Base-by-base conservation (phyloP, 78 protist genomes). In the slime mould (Dictyostelium discoideum) region DNA sequence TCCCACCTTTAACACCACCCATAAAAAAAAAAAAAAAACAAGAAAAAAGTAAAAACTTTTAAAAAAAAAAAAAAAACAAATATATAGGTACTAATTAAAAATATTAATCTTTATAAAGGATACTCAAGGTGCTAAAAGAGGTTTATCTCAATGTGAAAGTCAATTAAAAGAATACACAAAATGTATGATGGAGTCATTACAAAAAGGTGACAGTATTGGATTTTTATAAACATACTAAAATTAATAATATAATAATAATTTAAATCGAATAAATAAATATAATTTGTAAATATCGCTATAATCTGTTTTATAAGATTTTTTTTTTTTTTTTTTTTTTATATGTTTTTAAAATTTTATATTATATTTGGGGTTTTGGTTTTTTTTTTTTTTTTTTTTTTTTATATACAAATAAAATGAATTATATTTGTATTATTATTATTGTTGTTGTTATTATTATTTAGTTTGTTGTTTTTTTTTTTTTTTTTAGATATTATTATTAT, bases 401-500 rank as follows among this genome's bases (percentile, higher is more conserved):
- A n/a, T 48, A 32, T 40, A 39, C 44, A 60, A 48, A 37, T 77
- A 40, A 77, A 40, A 77, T 77, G 76, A 67, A 32, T 73, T 73
- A 73, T 73, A 73, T 73, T 73, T 73, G 78, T 72, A 72, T 72
- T 72, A 3, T 24, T 73, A 73, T 73, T 69, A 22, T n/a, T n/a
- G n/a, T n/a, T n/a, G n/a, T n/a, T n/a, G n/a, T n/a, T 81, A 0
- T n/a, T 78, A 42, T 22, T n/a, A 11, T n/a, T 42, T 81, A 5
- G n/a, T 5, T 48, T 22, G 11, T 48, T 81, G 46, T 24, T 46
- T 39, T n/a, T 11, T 22, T 44, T 39, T 44, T 76, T n/a, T 79
- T 89, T 89, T 78, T 89, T 84, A 82, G n/a, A n/a, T n/a, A n/a
- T n/a, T 69, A 2, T 20, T 65, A 65, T 85, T 85, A 85, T 85